Percentiles rank a stretch among this genome's conserved stretches.
phyloP scores from a whole-genome alignment of 306 rosid species.

The Cicer pinnatifidum region DNA sequence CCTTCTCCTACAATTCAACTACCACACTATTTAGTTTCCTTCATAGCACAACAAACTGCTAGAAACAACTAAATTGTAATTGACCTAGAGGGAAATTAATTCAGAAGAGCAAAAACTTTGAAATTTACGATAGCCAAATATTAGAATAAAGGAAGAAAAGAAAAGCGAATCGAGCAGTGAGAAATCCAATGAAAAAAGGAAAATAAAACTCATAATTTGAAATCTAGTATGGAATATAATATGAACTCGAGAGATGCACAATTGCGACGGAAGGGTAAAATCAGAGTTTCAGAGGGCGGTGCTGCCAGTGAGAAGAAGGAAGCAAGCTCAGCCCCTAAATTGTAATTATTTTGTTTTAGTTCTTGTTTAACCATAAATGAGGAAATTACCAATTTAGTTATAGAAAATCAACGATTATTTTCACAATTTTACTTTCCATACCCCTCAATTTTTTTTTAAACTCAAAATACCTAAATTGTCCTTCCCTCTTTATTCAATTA shows the following conservation, averaged over 20 bases:
- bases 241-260: constrained; percentile 8
- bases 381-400: too few species aligned
- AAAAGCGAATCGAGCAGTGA: neutral
- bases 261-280: constrained; percentile 28
- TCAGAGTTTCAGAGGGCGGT: neutral
- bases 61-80: neutral
- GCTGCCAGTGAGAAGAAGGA: neutral
- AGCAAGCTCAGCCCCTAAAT: neutral
- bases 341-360: neutral
- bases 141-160: neutral
- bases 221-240: neutral
- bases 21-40: neutral
- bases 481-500: too few species aligned
- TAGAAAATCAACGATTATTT: too few species aligned
- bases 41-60: neutral
- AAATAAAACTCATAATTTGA: neutral
- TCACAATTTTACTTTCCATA: too few species aligned
- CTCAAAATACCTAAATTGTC: too few species aligned
- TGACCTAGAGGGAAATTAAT: constrained; percentile 9
- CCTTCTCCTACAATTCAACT: constrained; percentile 41
- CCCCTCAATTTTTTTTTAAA: too few species aligned
- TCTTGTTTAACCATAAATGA: too few species aligned
- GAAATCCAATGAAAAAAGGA: neutral
- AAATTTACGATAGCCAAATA: neutral
- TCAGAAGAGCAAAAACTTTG: constrained; percentile 29